Evolutionary conservation across 106 monocot species (phyloP), one percentile per base, ranked within the genome.

Genomic region (Apostasia shenzhenica): DNA sequence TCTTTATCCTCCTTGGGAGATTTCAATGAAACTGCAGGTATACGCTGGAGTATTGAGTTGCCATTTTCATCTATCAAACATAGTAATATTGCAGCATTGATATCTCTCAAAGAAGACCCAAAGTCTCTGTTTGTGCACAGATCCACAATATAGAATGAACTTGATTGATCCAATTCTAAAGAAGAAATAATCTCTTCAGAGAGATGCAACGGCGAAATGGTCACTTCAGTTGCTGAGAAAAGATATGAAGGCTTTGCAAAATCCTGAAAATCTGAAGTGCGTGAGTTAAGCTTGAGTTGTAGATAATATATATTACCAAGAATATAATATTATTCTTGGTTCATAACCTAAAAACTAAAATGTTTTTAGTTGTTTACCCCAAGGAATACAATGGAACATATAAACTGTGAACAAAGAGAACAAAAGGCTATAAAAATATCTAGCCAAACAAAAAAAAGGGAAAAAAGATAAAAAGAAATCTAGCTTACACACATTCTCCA

Each of bases 51-150:
- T 57, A 95, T 63, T 55, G 91, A 83, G 44, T 80, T 74, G 46
- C 88, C 86, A 58, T 80, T 67, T 2, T 12, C 56, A 77, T 86
- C 84, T 55, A 95, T 88, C 56, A 95, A 69, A 73, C 86, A 82
- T 9, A 95, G 41, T 62, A 95, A 48, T 59, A 95, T 81, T 2
- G 84, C 85, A 61, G 86, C 78, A 81, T 95, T 84, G 57, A 69
- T 41, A 58, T 88, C 81, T 9, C 66, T 68, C 69, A 91, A 76
- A 67, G 66, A 61, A 67, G 95, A 95, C 1, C 86, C 88, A 75
- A 86, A 88, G 54, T 91, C 91, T 60, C 65, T 88, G 73, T 91
- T 91, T 54, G 95, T 95, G 53, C 46, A 13, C 61, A 95, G 70
- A 71, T 95, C 85, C 43, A 88, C 2, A 3, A 95, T 45, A 76